Evolutionary conservation across 192 early-diverging fungal genomes (phyloP), one percentile per base, ranked within the genome.

Genomic region (Podila verticillata): DNA sequence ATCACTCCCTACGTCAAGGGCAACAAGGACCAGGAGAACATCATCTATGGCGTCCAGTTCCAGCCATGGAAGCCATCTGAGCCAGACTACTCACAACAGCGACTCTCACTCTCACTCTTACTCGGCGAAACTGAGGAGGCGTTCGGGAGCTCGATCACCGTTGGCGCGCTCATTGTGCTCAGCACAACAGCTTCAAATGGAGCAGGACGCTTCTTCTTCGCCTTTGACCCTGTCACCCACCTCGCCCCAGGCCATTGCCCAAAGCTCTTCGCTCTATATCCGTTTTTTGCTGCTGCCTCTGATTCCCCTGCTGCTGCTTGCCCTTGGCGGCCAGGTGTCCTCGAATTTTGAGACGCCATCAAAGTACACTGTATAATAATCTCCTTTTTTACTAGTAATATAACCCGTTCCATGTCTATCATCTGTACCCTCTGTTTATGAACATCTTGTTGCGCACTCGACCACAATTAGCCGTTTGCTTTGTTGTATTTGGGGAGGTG

Each of bases 311-410:
- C 28, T 78, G 17, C 49, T 78, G 57, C 58, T 78, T 54, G 74
- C 74, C 22, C 35, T 78, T 49, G 63, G 68, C 15, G 74, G 68
- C 3, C 74, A 78, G 48, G 69, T 67, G 7, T 70, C 68, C 13
- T 34, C 63, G n/a, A 78, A 65, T 12, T 78, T 78, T 62, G 68
- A 78, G 32, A 66, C 68, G 24, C 68, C 74, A 15, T 68, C 74
- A 10, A 65, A 66, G 31, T 78, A 78, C 31, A 54, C 10, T 54
- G 51, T 54, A 54, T 54, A 54, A 54, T 54, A 54, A 7, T 54
- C 7, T 47, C 51, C 10, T 54, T 54, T 54, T 54, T 19, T n/a
- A 2, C n/a, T 9, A 54, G 24, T 54, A 26, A 24, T 26, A 54
- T 54, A 54, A 19, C 22, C 20, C 51, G 22, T 19, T 24, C 20